Percentiles rank a stretch among this genome's conserved stretches.
These are phyloP conservation scores for Lodderomyces oxycetoniae DNA, from an alignment of 1,139 yeast species.

Conservation along the genomic window DNA sequence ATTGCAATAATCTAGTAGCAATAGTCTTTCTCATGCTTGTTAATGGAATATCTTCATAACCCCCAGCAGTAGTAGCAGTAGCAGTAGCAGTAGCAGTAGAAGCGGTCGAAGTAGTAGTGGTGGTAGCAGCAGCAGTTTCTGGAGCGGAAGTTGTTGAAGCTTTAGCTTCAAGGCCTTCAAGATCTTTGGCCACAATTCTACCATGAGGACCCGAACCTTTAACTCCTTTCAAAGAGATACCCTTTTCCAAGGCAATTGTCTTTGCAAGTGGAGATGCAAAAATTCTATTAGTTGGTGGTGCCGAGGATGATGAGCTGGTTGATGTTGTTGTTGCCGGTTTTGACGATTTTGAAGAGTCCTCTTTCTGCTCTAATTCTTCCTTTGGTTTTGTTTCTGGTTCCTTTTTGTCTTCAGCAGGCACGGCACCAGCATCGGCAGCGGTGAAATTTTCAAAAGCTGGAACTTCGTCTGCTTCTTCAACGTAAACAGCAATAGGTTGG, in stretches of 20 bases:
- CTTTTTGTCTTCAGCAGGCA: constrained; percentile 33
- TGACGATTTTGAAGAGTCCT: constrained; percentile 22
- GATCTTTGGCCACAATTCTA: constrained; percentile 86
- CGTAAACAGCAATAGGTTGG: constrained; percentile 94
- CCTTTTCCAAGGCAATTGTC: constrained; percentile 87
- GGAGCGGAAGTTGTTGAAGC: constrained; percentile 1
- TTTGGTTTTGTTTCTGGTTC: constrained; percentile 22
- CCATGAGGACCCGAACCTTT: constrained; percentile 95
- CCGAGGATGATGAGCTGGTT: constrained; percentile 19
- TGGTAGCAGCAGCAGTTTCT: constrained; percentile 27
- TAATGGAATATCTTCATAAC: constrained; percentile 79
- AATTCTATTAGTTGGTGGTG: constrained; percentile 55
- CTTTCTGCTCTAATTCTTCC: constrained; percentile 10
- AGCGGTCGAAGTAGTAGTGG: constrained; percentile 33
- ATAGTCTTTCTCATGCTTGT: constrained; percentile 92
- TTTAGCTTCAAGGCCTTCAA: constrained; percentile 54
- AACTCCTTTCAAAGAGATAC: constrained; percentile 77
- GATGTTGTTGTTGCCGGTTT: constrained; percentile 19
- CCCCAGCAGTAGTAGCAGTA: constrained; percentile 49
- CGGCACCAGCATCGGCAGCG: constrained; percentile 69
- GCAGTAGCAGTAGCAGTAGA: constrained; percentile 43
- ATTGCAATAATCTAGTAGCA: constrained; percentile 80
- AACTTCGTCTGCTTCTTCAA: constrained; percentile 80
- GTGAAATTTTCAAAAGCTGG: constrained; percentile 84
- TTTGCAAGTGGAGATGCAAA: constrained; percentile 95